Base-by-base conservation (phyloP, 306 rosid genomes). In the barrel medic (Medicago truncatula) region DNA sequence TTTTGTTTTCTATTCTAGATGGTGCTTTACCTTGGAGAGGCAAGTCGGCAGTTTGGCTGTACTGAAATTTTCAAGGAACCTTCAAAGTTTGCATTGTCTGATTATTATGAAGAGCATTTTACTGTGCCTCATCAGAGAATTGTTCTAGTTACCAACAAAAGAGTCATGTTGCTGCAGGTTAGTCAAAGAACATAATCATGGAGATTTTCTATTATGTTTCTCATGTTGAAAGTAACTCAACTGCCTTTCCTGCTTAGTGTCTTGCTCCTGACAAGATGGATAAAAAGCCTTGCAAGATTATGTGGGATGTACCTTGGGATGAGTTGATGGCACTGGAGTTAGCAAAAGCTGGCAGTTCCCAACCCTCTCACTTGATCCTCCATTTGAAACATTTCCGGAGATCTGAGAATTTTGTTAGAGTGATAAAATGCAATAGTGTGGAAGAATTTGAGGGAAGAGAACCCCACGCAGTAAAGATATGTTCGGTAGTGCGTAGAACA, bases 271-370 rank as follows among this genome's bases (percentile, higher is more conserved):
- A 91, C 84, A 90, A 85, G 87, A 78, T 92, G 89, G 97, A 92
- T 82, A 92, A 87, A 81, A 95, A 89, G 86, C 92, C 97, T 64
- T 90, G 92, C 90, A 95, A 95, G 78, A 92, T 95, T 61, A 74
- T 89, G 85, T 95, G 97, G 97, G 99, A 95, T 36, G 91, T 95
- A 50, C 93, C 97, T 53, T 92, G 97, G 99, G 97, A 89, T 76
- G 96, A 92, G 82, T 87, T 95, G 80, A 86, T 95, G 96, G 88
- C 99, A 49, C 76, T 95, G 74, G 99, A 95, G 80, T 85, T 95
- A 70, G 93, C 97, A 80, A 95, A 88, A 83, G 92, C 93, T 25
- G 93, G 93, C 70, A 74, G 78, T 65, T 84, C 73, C 79, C 93
- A 81, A 75, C 96, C 99, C 56, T 89, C 99, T 61, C 89, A 89